Evolutionary conservation across 305 asterid species (phyloP).

Genomic region (Nicotiana rustica): DNA sequence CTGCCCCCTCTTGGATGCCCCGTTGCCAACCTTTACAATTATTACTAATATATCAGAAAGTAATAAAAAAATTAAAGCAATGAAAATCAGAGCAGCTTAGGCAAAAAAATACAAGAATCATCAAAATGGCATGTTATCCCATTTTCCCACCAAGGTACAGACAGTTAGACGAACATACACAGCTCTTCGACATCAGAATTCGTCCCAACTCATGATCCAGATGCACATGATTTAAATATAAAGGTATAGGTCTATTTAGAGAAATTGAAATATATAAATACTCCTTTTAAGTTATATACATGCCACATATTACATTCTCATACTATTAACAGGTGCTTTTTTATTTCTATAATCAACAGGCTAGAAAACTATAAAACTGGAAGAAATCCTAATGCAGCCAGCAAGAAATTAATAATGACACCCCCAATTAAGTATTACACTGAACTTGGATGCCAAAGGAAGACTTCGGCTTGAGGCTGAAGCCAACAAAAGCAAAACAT

Average conservation of each 20-base stretch:
- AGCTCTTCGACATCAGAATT: not conserved
- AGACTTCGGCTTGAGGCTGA: not conserved
- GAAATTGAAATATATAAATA: not conserved
- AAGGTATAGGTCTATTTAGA: not conserved
- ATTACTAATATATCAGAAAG: slow-evolving; percentile 31
- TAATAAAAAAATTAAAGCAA: slow-evolving; percentile 18
- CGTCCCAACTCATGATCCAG: slow-evolving; percentile 15
- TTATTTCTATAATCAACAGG: slow-evolving; percentile 2
- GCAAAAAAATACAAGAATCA: slow-evolving; percentile 1
- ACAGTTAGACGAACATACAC: not conserved
- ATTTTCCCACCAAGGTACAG: not conserved
- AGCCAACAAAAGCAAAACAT: not conserved
- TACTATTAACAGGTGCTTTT: slow-evolving; percentile 16
- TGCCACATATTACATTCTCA: slow-evolving; percentile 23
- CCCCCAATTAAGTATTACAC: slow-evolving; percentile 7
- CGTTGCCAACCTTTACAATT: slow-evolving; percentile 88
- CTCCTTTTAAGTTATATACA: not conserved
- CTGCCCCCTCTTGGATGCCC: slow-evolving; percentile 87
- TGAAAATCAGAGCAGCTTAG: not conserved
- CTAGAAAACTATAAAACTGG: not conserved
- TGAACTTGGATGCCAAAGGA: not conserved
- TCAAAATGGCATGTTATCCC: slow-evolving; percentile 23
- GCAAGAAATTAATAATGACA: slow-evolving; percentile 12
- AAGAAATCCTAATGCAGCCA: slow-evolving; percentile 22
- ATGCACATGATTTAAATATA: not conserved